Base-by-base conservation (phyloP, 176 grass and related monocot species). In the Avena insularis region DNA sequence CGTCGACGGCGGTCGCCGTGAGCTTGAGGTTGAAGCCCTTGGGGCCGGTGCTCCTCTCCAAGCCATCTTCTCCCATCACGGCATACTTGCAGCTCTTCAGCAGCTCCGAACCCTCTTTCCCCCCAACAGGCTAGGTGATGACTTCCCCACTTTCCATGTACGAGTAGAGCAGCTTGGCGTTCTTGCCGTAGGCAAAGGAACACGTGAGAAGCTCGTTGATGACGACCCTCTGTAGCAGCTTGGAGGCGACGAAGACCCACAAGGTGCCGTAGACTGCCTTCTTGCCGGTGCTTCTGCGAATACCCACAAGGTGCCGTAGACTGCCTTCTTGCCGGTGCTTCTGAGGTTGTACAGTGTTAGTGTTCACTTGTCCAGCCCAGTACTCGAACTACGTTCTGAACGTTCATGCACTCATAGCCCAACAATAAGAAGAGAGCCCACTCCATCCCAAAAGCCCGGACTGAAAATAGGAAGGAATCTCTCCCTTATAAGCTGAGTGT, bases 251-350 rank as follows among this genome's bases (percentile, higher is more conserved):
- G 3, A 78, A 6, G 19, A 67, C 4, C 83, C 83, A 85, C 25
- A 85, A 25, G 72, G 51, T 17, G 45, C 65, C 31, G 0, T 23
- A 83, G 9, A 71, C 1, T 1, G 49, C 19, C 50, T 9, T 83
- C 49, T 57, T 8, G 17, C 65, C 65, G 29, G 33, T 35, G 33
- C 33, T 35, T 35, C 31, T 33, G 43, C 36, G 3, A 78, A 6
- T 12, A 66, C 4, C 83, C 83, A 85, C 25, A 85, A 25, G 72
- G 51, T 16, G 45, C 80, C 31, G 0, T 23, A 82, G 9, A 71
- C 1, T 1, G 48, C 19, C 49, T 9, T 82, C 49, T 56, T 8
- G 27, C 80, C 64, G 29, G 49, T 1, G 65, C 64, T 56, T 12
- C 4, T 43, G 50, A 83, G 0, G 50, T 45, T 71, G 81, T 40